Conservation (phyloP, 192 early-diverging fungal species). For the Irineochytrium annulatum region DNA sequence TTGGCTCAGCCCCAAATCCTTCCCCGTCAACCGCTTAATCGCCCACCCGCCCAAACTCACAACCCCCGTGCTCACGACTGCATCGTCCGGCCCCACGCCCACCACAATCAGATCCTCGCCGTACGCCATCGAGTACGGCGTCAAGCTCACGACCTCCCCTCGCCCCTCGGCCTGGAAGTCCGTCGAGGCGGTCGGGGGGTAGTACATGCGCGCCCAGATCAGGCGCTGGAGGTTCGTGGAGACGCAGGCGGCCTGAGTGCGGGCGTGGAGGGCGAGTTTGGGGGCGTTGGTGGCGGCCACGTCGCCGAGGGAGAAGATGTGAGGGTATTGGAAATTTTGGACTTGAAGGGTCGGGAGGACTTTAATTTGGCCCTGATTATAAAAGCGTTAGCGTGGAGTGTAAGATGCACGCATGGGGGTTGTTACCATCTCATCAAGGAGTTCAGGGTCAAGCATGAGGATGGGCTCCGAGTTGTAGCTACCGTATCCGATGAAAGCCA, state of each 20-base stretch:
- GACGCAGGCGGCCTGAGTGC: constrained; percentile 16
- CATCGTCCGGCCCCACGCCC: constrained; percentile 24
- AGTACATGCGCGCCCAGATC: constrained; percentile 3
- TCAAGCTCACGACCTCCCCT: constrained; percentile 1
- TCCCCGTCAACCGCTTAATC: constrained; percentile 18
- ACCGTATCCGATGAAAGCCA: constrained; percentile 20
- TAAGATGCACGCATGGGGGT: neutral
- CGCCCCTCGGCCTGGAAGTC: constrained; percentile 10
- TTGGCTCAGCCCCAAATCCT: constrained; percentile 12
- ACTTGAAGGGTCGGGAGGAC: constrained; percentile 62
- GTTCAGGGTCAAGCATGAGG: neutral
- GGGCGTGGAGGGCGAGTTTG: constrained; percentile 25
- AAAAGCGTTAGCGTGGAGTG: neutral
- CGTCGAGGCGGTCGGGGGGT: neutral
- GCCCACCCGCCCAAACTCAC: constrained; percentile 21
- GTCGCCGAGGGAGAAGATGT: constrained; percentile 78
- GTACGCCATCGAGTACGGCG: constrained; percentile 1
- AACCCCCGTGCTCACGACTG: constrained; percentile 21
- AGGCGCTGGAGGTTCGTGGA: constrained; percentile 24
- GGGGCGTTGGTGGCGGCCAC: constrained; percentile 46
- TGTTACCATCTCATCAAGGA: constrained; percentile 1
- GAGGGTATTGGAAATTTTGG: constrained; percentile 36
- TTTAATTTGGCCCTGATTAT: constrained; percentile 1
- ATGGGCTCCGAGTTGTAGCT: constrained; percentile 1
- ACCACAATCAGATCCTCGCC: constrained; percentile 4